Percentiles rank a stretch among this genome's conserved stretches.
Conservation (phyloP, 768 basidiomycete genomes). For the Tylopilus sp. region DNA sequence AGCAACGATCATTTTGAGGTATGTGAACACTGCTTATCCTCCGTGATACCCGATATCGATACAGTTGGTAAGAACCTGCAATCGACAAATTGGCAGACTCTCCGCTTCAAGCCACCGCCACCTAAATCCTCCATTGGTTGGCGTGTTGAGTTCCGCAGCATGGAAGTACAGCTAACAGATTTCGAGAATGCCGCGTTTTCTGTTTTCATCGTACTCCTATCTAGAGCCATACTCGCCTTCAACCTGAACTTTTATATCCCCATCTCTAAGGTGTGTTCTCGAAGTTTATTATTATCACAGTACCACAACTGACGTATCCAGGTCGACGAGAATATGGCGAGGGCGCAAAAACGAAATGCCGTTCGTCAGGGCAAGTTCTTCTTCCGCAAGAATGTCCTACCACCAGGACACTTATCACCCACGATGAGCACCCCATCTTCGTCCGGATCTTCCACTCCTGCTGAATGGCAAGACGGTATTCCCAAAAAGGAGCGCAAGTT, state of each 20-base stretch:
- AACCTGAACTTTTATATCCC: conserved; percentile 95
- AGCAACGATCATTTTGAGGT: conserved; percentile 98
- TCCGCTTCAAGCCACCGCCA: conserved; percentile 98
- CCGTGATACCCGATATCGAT: neutral
- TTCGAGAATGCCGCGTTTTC: conserved; percentile 98
- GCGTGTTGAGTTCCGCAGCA: conserved; percentile 97
- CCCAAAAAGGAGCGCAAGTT: conserved; percentile 60
- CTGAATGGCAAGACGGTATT: conserved; percentile 32
- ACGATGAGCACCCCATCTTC: conserved; percentile 44
- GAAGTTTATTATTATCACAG: neutral
- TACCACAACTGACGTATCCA: conserved; percentile 1
- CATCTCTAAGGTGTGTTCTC: conserved; percentile 76
- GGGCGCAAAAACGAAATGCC: conserved; percentile 84
- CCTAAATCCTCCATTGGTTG: conserved; percentile 91
- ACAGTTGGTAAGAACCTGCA: conserved; percentile 74
- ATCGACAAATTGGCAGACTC: conserved; percentile 99
- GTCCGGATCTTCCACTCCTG: conserved; percentile 38
- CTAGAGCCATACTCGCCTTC: conserved; percentile 88
- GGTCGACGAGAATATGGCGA: conserved; percentile 97
- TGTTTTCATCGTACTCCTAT: conserved; percentile 90
- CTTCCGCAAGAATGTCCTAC: conserved; percentile 86
- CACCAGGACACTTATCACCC: conserved; percentile 40
- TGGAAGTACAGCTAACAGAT: conserved; percentile 99
- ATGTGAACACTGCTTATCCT: conserved; percentile 37
- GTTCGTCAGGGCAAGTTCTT: conserved; percentile 71